phyloP scores from a whole-genome alignment of 225 moss, liverwort and hornwort species.

The Sphagnum tenellum region DNA sequence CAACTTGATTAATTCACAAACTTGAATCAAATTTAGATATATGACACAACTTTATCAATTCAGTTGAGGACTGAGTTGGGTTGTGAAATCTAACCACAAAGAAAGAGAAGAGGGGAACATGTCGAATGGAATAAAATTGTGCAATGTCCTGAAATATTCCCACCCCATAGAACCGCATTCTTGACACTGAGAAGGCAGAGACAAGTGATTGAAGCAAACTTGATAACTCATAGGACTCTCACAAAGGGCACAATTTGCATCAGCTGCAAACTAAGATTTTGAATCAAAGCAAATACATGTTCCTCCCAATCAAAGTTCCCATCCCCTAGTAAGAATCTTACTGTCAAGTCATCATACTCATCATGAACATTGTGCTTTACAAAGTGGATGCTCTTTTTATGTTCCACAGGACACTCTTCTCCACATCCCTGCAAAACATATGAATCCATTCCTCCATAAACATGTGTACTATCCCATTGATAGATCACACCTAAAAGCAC shows the following conservation, averaged over 20 bases:
- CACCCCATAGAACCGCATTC: too few relatives aligned
- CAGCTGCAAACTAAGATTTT: too few relatives aligned
- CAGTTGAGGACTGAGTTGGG: neutral
- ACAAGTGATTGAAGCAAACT: neutral
- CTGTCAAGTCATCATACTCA: constrained; percentile 54
- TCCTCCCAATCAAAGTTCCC: neutral
- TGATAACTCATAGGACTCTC: neutral
- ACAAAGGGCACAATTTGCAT: neutral
- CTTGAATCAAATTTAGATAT: neutral
- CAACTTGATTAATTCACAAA: neutral
- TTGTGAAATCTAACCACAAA: constrained; percentile 23
- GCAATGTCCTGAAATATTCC: constrained; percentile 31
- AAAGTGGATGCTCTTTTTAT: constrained; percentile 28
- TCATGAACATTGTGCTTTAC: constrained; percentile 48
- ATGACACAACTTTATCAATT: too few relatives aligned
- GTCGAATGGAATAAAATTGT: constrained; percentile 31
- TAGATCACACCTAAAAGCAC: too few relatives aligned
- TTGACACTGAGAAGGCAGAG: neutral
- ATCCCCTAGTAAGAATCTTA: neutral
- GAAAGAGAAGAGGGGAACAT: constrained; percentile 47
- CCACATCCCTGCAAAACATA: constrained; percentile 23
- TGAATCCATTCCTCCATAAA: neutral
- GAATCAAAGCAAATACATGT: too few relatives aligned
- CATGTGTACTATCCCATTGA: too few relatives aligned
- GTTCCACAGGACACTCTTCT: constrained; percentile 27